Percentiles rank a stretch among this genome's conserved stretches.
phyloP scores from a whole-genome alignment of 2,329 filamentous ascomycete species.

The Periconia sp. region DNA sequence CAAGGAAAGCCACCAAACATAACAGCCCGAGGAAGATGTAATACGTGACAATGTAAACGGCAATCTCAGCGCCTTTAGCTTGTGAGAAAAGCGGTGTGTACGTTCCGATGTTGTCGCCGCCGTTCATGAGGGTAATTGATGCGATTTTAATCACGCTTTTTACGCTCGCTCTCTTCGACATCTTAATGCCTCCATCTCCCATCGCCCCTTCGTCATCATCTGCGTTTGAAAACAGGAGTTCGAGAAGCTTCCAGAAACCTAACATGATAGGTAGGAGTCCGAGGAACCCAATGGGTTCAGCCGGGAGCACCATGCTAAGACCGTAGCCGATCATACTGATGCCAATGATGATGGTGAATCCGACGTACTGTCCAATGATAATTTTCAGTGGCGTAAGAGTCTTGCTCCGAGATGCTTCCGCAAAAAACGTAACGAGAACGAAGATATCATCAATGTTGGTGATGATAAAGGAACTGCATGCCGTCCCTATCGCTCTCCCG shows the following conservation, averaged over 20 bases:
- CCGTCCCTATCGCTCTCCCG: not conserved
- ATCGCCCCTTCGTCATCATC: not conserved
- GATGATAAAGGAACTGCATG: constrained; percentile 2
- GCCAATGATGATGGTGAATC: not conserved
- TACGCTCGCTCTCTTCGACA: not conserved
- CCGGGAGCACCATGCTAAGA: not conserved
- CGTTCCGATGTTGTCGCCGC: not conserved
- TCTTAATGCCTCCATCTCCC: not conserved
- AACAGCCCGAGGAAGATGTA: not conserved
- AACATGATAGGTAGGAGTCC: not conserved
- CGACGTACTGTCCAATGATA: not conserved
- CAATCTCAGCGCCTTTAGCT: not conserved
- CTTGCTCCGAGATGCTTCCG: not conserved
- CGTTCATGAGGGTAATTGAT: not conserved
- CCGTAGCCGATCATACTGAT: constrained; percentile 1
- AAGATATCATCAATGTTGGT: constrained; percentile 4
- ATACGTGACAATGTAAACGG: not conserved
- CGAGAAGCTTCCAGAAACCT: not conserved
- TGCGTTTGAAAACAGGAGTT: not conserved
- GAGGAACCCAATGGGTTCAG: not conserved
- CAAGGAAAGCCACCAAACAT: not conserved
- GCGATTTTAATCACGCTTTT: not conserved
- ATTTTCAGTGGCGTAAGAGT: not conserved
- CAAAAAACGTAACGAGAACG: constrained; percentile 4
- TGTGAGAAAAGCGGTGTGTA: not conserved